These are phyloP conservation scores for Cutaneotrichosporon cutaneum DNA, from an alignment of 1,284 basidiomycete genomes.

Conservation along the genomic window DNA sequence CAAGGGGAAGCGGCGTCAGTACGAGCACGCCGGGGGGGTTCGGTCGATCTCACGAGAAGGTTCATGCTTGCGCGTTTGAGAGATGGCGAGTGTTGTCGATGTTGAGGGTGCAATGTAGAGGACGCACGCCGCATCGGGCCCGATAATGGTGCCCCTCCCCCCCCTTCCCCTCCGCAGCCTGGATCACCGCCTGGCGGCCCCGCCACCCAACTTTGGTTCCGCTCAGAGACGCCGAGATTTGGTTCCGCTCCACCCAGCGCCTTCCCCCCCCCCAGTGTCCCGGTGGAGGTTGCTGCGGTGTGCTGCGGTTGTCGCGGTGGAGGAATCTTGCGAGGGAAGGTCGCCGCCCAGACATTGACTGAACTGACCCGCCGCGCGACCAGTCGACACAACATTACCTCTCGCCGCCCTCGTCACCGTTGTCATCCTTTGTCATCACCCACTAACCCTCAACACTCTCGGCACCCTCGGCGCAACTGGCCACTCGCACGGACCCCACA, in stretches of 20 bases:
- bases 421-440: background rate
- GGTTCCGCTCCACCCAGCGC: background rate
- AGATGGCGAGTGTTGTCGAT: background rate
- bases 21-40: background rate
- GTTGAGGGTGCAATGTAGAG: background rate
- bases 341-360: too few species aligned
- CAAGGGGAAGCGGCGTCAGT: constrained; percentile 11
- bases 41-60: constrained; percentile 37
- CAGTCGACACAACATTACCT: background rate
- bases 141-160: background rate
- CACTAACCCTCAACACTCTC: background rate
- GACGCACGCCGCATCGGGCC: background rate
- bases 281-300: too few species aligned
- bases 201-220: constrained; percentile 6
- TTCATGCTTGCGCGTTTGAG: constrained; percentile 33
- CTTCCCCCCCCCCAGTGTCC: too few species aligned
- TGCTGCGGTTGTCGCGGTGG: too few species aligned
- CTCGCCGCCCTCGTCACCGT: background rate
- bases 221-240: background rate
- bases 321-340: too few species aligned
- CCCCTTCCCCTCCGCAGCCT: too few species aligned
- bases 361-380: too few species aligned
- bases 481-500: background rate
- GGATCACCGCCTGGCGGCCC: too few species aligned
- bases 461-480: background rate